phyloP scores from a whole-genome alignment of 2,329 filamentous ascomycete species.

The Ophiostoma pallidulum region DNA sequence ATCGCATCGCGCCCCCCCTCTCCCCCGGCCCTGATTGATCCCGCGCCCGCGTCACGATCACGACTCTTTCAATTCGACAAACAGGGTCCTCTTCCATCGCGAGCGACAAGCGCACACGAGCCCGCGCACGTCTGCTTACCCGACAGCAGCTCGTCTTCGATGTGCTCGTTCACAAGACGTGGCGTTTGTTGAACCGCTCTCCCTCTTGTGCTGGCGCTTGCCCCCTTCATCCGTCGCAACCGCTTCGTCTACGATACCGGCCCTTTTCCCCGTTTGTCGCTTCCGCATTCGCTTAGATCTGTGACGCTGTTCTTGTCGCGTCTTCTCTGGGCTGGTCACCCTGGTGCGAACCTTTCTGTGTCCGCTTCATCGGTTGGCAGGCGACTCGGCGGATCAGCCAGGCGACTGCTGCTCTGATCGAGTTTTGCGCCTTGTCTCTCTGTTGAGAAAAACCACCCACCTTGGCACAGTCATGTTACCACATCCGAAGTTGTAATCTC shows the following conservation, averaged over 20 bases:
- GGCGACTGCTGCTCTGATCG: conserved; percentile 9
- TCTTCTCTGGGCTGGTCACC: neutral
- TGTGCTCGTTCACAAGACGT: too few relatives aligned
- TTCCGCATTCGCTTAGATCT: neutral
- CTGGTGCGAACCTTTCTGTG: neutral
- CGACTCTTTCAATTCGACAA: neutral
- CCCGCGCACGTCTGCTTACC: neutral
- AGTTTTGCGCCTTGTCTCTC: conserved; percentile 8
- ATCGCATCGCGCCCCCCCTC: neutral
- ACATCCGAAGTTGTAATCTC: conserved; percentile 18
- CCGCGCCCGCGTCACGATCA: too few relatives aligned
- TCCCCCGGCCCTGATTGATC: too few relatives aligned
- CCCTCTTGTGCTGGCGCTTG: too few relatives aligned
- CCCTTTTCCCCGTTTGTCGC: too few relatives aligned
- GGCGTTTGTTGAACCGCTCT: too few relatives aligned
- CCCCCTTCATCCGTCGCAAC: too few relatives aligned
- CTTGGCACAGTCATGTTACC: conserved; percentile 53
- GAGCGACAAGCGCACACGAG: neutral
- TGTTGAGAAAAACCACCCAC: conserved; percentile 23
- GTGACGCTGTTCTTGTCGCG: neutral
- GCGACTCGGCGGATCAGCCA: neutral
- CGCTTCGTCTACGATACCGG: too few relatives aligned
- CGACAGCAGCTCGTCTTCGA: too few relatives aligned
- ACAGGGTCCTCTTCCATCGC: neutral
- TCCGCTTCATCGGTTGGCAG: neutral